phyloP scores from a whole-genome alignment of 1,284 basidiomycete species.

The Heterobasidion parviporum region DNA sequence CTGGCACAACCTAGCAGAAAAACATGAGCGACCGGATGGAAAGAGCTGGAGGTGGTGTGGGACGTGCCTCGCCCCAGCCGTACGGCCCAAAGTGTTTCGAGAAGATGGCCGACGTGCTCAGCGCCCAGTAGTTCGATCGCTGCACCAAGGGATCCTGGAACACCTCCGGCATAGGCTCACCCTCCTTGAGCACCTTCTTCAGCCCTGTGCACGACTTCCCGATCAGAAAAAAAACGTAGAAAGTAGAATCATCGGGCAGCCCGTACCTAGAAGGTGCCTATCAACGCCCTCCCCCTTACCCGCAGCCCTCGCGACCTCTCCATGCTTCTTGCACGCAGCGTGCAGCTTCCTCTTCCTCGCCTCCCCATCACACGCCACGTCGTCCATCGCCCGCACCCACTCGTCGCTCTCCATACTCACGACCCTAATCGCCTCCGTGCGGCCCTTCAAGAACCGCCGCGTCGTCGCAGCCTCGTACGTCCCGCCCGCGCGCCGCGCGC shows the following conservation, averaged over 20 bases:
- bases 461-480: conserved; percentile 90
- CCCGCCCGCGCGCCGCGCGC: conserved; percentile 39
- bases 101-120: conserved; percentile 85
- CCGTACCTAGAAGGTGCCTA: conserved; percentile 72
- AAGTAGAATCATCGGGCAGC: background rate
- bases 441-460: conserved; percentile 75
- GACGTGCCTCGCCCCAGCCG: conserved; percentile 73
- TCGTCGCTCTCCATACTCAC: conserved; percentile 63
- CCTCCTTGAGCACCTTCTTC: conserved; percentile 52
- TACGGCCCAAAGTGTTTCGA: conserved; percentile 75
- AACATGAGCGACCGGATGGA: too few relatives aligned
- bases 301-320: conserved; percentile 62
- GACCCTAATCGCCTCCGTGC: conserved; percentile 85
- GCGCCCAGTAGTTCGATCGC: conserved; percentile 60
- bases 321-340: conserved; percentile 64
- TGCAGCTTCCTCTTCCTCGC: conserved; percentile 53
- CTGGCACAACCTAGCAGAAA: conserved; percentile 52
- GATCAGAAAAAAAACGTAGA: background rate
- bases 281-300: conserved; percentile 74
- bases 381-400: conserved; percentile 73
- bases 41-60: background rate
- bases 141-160: conserved; percentile 68
- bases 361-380: conserved; percentile 26
- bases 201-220: conserved; percentile 38
- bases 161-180: conserved; percentile 56